A percentile compares a stretch with the other conserved stretches of the same genome.
These are phyloP conservation scores for Zea luxurians DNA, from an alignment of 176 grass and related monocot genomes.

Conservation along the genomic window DNA sequence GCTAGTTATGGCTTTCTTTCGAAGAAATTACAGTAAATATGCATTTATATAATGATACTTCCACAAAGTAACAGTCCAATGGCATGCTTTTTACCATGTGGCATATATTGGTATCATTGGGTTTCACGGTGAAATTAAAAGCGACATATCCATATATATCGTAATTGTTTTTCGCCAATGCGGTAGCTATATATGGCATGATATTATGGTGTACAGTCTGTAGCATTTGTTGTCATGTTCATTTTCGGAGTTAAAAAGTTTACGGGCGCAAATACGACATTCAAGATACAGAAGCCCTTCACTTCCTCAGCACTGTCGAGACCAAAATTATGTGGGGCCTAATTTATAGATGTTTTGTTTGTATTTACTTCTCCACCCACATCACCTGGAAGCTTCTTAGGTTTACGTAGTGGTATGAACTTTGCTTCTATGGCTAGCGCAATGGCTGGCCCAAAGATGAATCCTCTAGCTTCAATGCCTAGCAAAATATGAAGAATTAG, in stretches of 20 bases:
- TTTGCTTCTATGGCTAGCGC: conserved; percentile 83
- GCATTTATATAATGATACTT: neutral
- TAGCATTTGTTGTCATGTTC: neutral
- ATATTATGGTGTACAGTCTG: neutral
- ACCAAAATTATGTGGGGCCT: neutral
- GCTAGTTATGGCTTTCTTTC: neutral
- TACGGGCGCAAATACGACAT: neutral
- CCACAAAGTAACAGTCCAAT: neutral
- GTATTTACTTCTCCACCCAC: neutral
- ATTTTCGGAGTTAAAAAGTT: neutral
- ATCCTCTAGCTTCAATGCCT: conserved; percentile 98
- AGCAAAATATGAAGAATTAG: neutral
- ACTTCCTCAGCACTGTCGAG: neutral
- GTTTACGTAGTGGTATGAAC: conserved; percentile 92
- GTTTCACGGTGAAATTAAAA: conserved; percentile 2
- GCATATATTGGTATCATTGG: neutral
- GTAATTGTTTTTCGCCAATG: neutral
- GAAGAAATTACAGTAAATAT: neutral
- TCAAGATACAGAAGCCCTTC: neutral
- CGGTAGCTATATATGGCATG: neutral
- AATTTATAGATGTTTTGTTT: neutral
- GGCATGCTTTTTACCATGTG: neutral
- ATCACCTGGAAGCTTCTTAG: conserved; percentile 87
- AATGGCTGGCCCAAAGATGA: conserved; percentile 85
- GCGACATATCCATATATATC: neutral